Percentiles rank a stretch among this genome's conserved stretches.
Evolutionary conservation across 805 yeast genomes (phyloP).

Genomic region (Ogataea pilisensis): DNA sequence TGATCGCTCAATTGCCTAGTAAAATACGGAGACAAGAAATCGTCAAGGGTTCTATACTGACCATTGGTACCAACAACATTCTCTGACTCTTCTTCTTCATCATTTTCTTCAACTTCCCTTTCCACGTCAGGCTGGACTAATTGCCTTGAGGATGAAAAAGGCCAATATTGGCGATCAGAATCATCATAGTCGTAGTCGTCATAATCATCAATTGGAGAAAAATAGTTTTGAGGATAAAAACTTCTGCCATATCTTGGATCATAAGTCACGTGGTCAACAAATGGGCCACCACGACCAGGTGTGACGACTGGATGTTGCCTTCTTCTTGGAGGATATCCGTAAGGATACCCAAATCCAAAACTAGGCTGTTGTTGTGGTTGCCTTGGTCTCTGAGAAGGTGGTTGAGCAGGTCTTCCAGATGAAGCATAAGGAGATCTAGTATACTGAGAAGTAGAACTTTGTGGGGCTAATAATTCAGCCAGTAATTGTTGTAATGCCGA

Average conservation of each 20-base stretch:
- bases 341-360: not conserved
- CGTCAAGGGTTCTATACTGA: slow-evolving; percentile 15
- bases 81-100: slow-evolving; percentile 5
- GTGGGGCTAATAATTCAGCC: slow-evolving; percentile 14
- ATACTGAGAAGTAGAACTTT: too few species aligned
- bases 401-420: too few species aligned
- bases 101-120: slow-evolving; percentile 4
- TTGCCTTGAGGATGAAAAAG: too few species aligned
- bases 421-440: too few species aligned
- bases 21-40: slow-evolving; percentile 16
- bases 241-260: not conserved
- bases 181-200: slow-evolving; percentile 2
- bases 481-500: slow-evolving; percentile 17
- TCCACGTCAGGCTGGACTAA: not conserved
- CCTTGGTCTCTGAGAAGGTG: slow-evolving; percentile 8
- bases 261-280: not conserved
- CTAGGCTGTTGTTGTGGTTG: not conserved
- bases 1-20: slow-evolving; percentile 10
- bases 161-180: not conserved
- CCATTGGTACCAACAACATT: slow-evolving; percentile 5
- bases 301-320: not conserved
- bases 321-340: not conserved
- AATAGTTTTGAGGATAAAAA: slow-evolving; percentile 4
- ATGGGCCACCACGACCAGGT: not conserved
- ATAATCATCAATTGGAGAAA: too few species aligned